Evolutionary conservation across 352 stramenopile genomes (phyloP).

Genomic region (Phytophthora cryptogea): DNA sequence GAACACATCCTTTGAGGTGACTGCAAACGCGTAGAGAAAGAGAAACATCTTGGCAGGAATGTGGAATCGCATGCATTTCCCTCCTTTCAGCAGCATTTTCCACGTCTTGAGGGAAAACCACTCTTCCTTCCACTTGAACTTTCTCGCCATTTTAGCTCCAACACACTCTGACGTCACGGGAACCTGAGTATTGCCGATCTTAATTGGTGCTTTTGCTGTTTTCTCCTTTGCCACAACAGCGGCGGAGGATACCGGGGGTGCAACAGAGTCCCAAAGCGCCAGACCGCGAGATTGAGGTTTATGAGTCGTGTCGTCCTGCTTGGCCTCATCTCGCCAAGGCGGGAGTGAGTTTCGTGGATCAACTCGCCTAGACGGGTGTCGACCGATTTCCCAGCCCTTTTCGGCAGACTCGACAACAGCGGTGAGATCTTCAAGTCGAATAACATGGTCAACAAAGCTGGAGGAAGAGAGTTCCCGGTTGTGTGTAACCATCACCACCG

Average conservation of each 20-base stretch:
- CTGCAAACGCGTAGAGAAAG: slow-evolving; percentile 33
- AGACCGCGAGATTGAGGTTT: slow-evolving; percentile 8
- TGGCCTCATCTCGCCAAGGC: slow-evolving; percentile 28
- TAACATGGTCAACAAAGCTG: slow-evolving; percentile 45
- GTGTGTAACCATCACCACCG: slow-evolving; percentile 56
- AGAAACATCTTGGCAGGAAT: slow-evolving; percentile 37
- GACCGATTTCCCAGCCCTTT: slow-evolving; percentile 27
- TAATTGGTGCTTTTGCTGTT: slow-evolving; percentile 4
- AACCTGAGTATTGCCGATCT: slow-evolving; percentile 14
- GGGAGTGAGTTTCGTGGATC: slow-evolving; percentile 38
- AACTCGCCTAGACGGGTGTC: slow-evolving; percentile 24
- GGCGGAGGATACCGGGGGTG: slow-evolving; percentile 2
- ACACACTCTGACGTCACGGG: slow-evolving; percentile 33
- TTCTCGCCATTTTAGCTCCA: slow-evolving; percentile 21
- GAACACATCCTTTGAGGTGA: slow-evolving; percentile 40
- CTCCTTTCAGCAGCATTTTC: slow-evolving; percentile 28
- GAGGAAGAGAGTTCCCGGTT: slow-evolving; percentile 56
- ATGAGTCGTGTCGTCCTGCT: background rate
- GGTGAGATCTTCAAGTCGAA: slow-evolving; percentile 40
- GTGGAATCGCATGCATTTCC: slow-evolving; percentile 30
- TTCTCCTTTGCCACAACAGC: slow-evolving; percentile 7
- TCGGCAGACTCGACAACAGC: slow-evolving; percentile 33
- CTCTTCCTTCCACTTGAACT: slow-evolving; percentile 36
- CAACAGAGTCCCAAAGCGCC: slow-evolving; percentile 30
- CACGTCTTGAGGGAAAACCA: slow-evolving; percentile 37